These are phyloP conservation scores for Crithidia fasciculata DNA, from an alignment of 208 protist genomes.

Conservation along the genomic window DNA sequence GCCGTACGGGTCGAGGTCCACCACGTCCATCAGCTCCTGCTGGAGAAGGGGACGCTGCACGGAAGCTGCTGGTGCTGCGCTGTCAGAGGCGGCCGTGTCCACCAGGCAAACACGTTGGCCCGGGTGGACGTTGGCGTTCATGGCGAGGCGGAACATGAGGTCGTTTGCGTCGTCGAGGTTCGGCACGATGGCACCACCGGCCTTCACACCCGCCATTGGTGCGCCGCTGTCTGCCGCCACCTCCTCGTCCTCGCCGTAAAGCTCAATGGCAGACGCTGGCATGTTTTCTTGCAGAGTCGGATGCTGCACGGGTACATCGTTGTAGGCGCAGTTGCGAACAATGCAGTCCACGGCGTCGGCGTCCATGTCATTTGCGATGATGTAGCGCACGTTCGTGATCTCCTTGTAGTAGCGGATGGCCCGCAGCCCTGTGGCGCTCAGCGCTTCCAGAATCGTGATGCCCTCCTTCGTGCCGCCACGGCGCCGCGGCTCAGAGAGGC, in stretches of 20 bases:
- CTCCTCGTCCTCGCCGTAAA: slow-evolving; percentile 17
- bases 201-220: slow-evolving; percentile 28
- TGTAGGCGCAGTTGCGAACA: slow-evolving; percentile 94
- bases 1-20: slow-evolving; percentile 99
- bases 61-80: neutral
- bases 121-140: slow-evolving; percentile 56
- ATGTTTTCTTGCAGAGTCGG: slow-evolving; percentile 86
- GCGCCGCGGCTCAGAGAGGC: slow-evolving; percentile 54
- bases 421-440: slow-evolving; percentile 97
- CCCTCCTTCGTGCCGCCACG: slow-evolving; percentile 73
- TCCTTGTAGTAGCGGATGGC: slow-evolving; percentile 98
- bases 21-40: slow-evolving; percentile 95
- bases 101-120: slow-evolving; percentile 55
- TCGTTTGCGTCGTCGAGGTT: slow-evolving; percentile 94
- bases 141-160: slow-evolving; percentile 87
- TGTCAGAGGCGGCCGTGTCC: neutral
- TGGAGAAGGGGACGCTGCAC: slow-evolving; percentile 67
- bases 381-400: slow-evolving; percentile 93
- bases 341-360: slow-evolving; percentile 96
- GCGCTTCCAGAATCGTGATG: slow-evolving; percentile 97
- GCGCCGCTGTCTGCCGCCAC: neutral
- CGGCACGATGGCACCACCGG: slow-evolving; percentile 82
- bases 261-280: slow-evolving; percentile 43
- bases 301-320: slow-evolving; percentile 78
- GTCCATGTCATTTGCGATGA: slow-evolving; percentile 99